A percentile compares a stretch with the other conserved stretches of the same genome.
These are phyloP conservation scores for Pelargonium citronellum DNA, from an alignment of 441 rosid species.

Conservation along the genomic window DNA sequence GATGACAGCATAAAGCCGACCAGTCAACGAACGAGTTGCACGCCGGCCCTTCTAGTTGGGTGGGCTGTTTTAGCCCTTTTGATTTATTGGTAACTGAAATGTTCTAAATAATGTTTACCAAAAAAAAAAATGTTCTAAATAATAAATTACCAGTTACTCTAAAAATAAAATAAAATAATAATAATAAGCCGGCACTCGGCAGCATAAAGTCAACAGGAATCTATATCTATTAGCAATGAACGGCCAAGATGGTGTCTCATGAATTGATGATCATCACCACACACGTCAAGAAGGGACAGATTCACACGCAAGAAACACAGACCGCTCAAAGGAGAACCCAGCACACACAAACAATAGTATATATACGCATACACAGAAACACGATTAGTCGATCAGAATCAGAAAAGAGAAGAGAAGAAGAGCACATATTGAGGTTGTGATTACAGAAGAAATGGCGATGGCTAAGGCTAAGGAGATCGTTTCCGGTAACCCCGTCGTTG, in stretches of 20 bases:
- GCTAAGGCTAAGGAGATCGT: slow-evolving; percentile 58
- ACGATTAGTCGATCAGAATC: neutral
- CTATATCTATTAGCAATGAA: neutral
- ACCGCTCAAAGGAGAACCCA: neutral
- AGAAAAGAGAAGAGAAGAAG: neutral
- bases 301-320: neutral
- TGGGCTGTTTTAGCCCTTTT: no score
- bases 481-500: slow-evolving; percentile 50
- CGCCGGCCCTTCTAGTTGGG: no score
- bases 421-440: neutral
- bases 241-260: neutral
- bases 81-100: no score
- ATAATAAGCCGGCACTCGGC: no score
- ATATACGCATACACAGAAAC: neutral
- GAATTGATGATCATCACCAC: neutral
- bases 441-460: slow-evolving; percentile 45
- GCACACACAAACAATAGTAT: neutral
- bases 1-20: no score
- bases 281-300: neutral
- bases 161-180: no score
- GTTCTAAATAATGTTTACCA: no score
- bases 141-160: no score
- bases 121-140: no score
- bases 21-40: no score
- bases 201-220: no score